Evolutionary conservation across 129 eudicot genomes (phyloP), one percentile per base, ranked within the genome.

Genomic region (Centella asiatica): DNA sequence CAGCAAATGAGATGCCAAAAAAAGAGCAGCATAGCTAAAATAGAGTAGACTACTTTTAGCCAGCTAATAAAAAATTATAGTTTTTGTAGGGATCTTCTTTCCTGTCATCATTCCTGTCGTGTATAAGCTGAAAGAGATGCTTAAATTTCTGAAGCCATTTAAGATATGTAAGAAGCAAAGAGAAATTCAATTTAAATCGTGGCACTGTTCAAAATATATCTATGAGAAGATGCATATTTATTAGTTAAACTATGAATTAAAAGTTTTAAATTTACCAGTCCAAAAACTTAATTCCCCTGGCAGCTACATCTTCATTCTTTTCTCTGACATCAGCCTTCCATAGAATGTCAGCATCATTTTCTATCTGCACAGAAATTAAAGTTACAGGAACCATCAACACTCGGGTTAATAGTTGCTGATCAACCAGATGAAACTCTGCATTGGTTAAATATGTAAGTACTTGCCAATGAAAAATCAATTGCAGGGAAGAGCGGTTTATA

Each of bases 381-480:
- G 31, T 23, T 32, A 42, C 47, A 19, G 9, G 33, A 33, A 24
- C 19, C 15, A 19, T 25, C 47, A 34, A 34, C 27, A 23, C 1
- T 22, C 19, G 45, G 24, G 13, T 8, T 13, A 9, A 25, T 60
- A 5, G 25, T 28, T 44, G 8, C 7, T 31, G 55, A 20, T 9
- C 53, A 42, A 27, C 57, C 13, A 46, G 14, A 17, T 31, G 23
- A 31, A 63, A 11, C 12, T 29, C 10, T 34, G 32, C 17, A 62
- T 15, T 19, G 17, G 18, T 42, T 15, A 45, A 31, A 13, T 9
- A 27, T 32, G 6, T 9, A 13, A 9, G 4, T 22, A 85, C 95
- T 83, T 81, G 59, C 95, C 89, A 81, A 62, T 33, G 98, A 92
- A 78, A 90, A 92, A 74, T 92, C 98, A 72, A 92, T 82, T 59